Evolutionary conservation across 2,329 filamentous ascomycete species (phyloP).

Genomic region (Pseudogymnoascus sp.): DNA sequence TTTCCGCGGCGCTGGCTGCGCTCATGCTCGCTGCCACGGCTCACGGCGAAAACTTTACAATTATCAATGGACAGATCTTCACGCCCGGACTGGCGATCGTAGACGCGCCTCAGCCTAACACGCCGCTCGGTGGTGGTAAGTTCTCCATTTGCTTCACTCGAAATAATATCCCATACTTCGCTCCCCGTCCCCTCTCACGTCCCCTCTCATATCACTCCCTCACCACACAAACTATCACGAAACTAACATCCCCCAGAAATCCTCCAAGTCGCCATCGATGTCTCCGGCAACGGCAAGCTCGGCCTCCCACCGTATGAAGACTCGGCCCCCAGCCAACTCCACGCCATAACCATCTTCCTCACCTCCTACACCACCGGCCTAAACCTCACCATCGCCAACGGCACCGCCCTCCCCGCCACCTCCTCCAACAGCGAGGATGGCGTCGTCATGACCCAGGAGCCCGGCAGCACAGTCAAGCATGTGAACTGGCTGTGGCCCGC

Average conservation of each 20-base stretch:
- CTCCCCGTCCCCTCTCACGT: no score
- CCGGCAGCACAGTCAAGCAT: conserved; percentile 64
- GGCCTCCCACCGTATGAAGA: conserved; percentile 48
- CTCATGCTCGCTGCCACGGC: neutral
- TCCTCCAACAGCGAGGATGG: conserved; percentile 47
- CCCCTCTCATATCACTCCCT: neutral
- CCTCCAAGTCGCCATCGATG: conserved; percentile 59
- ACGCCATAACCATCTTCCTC: conserved; percentile 60
- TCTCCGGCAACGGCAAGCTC: conserved; percentile 57
- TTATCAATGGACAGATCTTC: conserved; percentile 58
- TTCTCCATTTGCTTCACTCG: conserved; percentile 15
- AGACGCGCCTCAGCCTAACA: conserved; percentile 57
- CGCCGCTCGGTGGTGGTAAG: conserved; percentile 55
- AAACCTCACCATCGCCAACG: conserved; percentile 63
- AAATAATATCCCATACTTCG: neutral
- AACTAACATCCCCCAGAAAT: conserved; percentile 27
- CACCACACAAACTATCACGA: conserved; percentile 11
- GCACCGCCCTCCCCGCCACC: conserved; percentile 37
- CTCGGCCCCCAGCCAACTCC: conserved; percentile 49
- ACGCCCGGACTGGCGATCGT: conserved; percentile 62
- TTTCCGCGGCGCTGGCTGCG: neutral
- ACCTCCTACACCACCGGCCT: conserved; percentile 54
- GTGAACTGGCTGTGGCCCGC: conserved; percentile 66
- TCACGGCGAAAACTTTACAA: conserved; percentile 39
- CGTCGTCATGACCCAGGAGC: conserved; percentile 56